phyloP scores from a whole-genome alignment of 768 basidiomycete species.

The Collybia sp. region DNA sequence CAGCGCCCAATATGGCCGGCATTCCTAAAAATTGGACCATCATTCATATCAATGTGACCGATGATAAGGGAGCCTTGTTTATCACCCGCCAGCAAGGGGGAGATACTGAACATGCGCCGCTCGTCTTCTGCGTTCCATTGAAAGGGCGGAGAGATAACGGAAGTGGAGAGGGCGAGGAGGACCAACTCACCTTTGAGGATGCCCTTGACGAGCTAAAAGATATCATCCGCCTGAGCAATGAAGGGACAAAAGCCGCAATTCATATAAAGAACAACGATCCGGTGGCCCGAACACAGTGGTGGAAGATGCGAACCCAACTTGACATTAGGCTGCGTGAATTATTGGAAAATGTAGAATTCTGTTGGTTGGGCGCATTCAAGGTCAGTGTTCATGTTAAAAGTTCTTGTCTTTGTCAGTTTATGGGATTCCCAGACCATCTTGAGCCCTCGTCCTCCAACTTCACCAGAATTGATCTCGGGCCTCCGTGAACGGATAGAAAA shows the following conservation, averaged over 20 bases:
- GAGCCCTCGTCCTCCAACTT: conserved; percentile 37
- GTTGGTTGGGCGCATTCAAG: conserved; percentile 98
- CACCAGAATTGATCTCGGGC: conserved; percentile 41
- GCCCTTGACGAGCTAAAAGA: conserved; percentile 71
- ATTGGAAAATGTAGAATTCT: conserved; percentile 85
- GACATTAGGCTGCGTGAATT: conserved; percentile 73
- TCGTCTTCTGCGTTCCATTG: conserved; percentile 87
- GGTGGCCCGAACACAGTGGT: conserved; percentile 74
- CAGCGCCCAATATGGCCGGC: conserved; percentile 31
- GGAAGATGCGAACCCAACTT: conserved; percentile 74
- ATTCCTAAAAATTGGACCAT: conserved; percentile 82
- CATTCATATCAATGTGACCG: conserved; percentile 77
- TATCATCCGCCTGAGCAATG: conserved; percentile 78
- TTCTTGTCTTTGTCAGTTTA: conserved; percentile 1
- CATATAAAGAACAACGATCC: conserved; percentile 36
- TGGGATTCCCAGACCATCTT: conserved; percentile 51
- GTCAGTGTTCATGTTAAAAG: conserved; percentile 32
- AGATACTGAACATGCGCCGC: conserved; percentile 37
- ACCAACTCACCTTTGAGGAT: conserved; percentile 69
- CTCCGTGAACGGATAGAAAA: conserved; percentile 70
- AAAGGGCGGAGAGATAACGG: conserved; percentile 76
- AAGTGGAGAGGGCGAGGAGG: conserved; percentile 60
- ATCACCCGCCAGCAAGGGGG: conserved; percentile 71
- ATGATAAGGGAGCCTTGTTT: conserved; percentile 80
- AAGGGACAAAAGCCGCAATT: conserved; percentile 38